Percentiles rank a stretch among this genome's conserved stretches.
Evolutionary conservation across 192 early-diverging fungal genomes (phyloP).

Genomic region (Backusella luteola): DNA sequence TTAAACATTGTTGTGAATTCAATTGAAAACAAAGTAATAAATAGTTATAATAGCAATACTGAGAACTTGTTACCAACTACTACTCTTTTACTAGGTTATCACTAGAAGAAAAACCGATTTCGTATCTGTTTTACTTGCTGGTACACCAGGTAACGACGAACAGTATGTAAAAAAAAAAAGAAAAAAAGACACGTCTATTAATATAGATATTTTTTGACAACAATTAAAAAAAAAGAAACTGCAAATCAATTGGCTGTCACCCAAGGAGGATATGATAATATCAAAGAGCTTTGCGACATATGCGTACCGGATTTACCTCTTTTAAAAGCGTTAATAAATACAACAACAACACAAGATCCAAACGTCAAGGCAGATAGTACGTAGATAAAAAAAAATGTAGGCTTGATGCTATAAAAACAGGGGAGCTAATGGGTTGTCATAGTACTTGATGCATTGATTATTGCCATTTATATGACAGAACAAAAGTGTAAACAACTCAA

Average conservation of each 20-base stretch:
- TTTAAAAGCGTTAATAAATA: background rate
- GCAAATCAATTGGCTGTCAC: background rate
- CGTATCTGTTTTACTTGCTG: background rate
- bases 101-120: background rate
- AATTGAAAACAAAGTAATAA: background rate
- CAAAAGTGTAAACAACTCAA: background rate
- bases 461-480: background rate
- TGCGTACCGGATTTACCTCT: background rate
- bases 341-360: background rate
- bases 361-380: background rate
- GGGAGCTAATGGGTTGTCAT: background rate
- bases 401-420: no score
- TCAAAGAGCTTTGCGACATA: background rate
- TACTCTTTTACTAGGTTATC: background rate
- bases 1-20: background rate
- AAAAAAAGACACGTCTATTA: background rate
- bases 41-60: no score
- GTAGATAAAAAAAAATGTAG: background rate
- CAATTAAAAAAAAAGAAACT: background rate
- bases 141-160: background rate
- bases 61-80: no score
- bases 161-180: background rate
- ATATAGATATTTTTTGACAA: background rate
- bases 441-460: slow-evolving; percentile 6
- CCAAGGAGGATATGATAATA: background rate